Conservation (phyloP, 805 yeast genomes). For the Yarrowia osloensis region DNA sequence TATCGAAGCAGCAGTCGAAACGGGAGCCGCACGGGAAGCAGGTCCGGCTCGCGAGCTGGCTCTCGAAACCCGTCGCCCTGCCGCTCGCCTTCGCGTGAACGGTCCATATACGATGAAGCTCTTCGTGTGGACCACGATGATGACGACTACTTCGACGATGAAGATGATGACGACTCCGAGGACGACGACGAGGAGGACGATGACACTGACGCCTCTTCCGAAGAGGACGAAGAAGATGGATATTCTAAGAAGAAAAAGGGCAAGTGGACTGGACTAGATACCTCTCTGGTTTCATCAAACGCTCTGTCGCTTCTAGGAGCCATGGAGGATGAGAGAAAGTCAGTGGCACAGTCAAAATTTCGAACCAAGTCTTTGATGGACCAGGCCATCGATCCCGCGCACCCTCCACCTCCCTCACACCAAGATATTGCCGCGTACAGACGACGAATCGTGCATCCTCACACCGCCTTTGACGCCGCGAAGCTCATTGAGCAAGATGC, state of each 20-base stretch:
- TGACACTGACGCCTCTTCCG: slow-evolving; percentile 43
- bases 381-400: slow-evolving; percentile 32
- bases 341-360: slow-evolving; percentile 35
- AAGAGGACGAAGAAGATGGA: slow-evolving; percentile 53
- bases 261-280: slow-evolving; percentile 32
- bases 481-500: slow-evolving; percentile 32
- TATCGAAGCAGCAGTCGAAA: slow-evolving; percentile 32
- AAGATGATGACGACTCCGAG: slow-evolving; percentile 52
- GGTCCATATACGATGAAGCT: slow-evolving; percentile 7
- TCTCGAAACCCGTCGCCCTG: neutral
- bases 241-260: slow-evolving; percentile 46
- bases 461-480: slow-evolving; percentile 47
- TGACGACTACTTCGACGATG: slow-evolving; percentile 31
- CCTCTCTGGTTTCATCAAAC: slow-evolving; percentile 15
- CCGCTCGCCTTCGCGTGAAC: slow-evolving; percentile 13
- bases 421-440: slow-evolving; percentile 62
- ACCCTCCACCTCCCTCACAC: slow-evolving; percentile 40
- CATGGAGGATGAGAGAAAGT: slow-evolving; percentile 23
- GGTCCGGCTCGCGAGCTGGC: slow-evolving; percentile 22
- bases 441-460: slow-evolving; percentile 60
- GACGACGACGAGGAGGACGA: slow-evolving; percentile 57
- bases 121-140: slow-evolving; percentile 31
- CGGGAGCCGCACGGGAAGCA: slow-evolving; percentile 22
- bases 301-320: slow-evolving; percentile 27
- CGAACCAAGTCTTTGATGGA: slow-evolving; percentile 30